A percentile compares a stretch with the other conserved stretches of the same genome.
These are phyloP conservation scores for Didymella keratinophila DNA, from an alignment of 2,329 filamentous ascomycete species.

Conservation along the genomic window DNA sequence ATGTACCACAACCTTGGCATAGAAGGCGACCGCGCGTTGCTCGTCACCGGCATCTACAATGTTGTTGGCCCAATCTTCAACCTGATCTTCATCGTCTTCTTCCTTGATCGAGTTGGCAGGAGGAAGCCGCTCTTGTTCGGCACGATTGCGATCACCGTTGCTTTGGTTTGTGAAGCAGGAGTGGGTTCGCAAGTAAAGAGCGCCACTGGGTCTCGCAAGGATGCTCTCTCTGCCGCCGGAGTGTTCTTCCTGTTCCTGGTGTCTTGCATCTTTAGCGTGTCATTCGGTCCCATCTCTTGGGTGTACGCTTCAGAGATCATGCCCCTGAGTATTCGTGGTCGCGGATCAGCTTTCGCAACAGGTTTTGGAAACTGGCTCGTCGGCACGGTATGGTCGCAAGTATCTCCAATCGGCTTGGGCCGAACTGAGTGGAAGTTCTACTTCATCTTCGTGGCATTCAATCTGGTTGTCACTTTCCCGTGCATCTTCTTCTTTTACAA, in stretches of 20 bases:
- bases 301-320: slow-evolving; percentile 71
- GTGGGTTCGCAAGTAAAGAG: slow-evolving; percentile 54
- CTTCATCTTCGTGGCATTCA: slow-evolving; percentile 65
- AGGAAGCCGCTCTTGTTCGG: slow-evolving; percentile 63
- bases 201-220: slow-evolving; percentile 41
- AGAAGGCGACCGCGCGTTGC: slow-evolving; percentile 60
- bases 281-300: slow-evolving; percentile 59
- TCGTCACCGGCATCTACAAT: slow-evolving; percentile 69
- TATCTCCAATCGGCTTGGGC: slow-evolving; percentile 61
- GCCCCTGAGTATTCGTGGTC: slow-evolving; percentile 70
- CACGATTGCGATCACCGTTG: slow-evolving; percentile 63
- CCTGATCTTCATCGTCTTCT: slow-evolving; percentile 66
- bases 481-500: slow-evolving; percentile 62
- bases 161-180: slow-evolving; percentile 66
- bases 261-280: slow-evolving; percentile 47
- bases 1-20: slow-evolving; percentile 68
- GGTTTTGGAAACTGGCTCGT: slow-evolving; percentile 68
- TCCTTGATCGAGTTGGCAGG: slow-evolving; percentile 62
- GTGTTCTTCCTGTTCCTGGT: slow-evolving; percentile 71
- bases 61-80: slow-evolving; percentile 65
- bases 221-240: slow-evolving; percentile 64
- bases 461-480: slow-evolving; percentile 54
- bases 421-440: slow-evolving; percentile 64
- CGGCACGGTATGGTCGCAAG: slow-evolving; percentile 66
- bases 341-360: slow-evolving; percentile 65